Evolutionary conservation across 2,329 filamentous ascomycete genomes (phyloP).

Genomic region (Pseudocercospora fijiensis): DNA sequence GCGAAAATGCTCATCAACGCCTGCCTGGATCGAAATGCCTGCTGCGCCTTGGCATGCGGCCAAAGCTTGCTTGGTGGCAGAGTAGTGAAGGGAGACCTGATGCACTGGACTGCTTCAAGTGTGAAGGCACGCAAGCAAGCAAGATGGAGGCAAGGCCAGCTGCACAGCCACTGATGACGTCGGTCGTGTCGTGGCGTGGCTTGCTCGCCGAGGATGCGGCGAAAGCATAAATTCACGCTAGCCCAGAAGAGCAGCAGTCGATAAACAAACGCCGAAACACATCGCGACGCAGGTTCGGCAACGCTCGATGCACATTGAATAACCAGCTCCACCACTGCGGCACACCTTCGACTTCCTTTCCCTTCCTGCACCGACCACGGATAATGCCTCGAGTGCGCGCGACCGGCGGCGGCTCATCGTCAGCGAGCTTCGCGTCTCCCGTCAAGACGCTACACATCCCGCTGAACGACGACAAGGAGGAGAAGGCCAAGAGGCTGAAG

Average conservation of each 20-base stretch:
- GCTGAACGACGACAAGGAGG: slow-evolving; percentile 89
- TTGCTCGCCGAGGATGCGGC: neutral
- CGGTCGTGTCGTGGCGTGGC: neutral
- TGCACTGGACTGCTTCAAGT: too few relatives aligned
- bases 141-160: neutral
- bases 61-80: neutral
- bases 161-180: neutral
- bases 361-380: neutral
- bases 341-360: slow-evolving; percentile 3
- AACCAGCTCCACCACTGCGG: neutral
- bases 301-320: slow-evolving; percentile 12
- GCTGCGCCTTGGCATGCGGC: slow-evolving; percentile 1
- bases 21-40: too few relatives aligned
- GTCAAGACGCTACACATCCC: slow-evolving; percentile 69
- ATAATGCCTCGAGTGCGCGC: slow-evolving; percentile 42
- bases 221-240: neutral
- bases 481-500: slow-evolving; percentile 84
- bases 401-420: slow-evolving; percentile 44
- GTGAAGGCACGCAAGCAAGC: neutral
- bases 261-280: neutral
- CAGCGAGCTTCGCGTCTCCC: slow-evolving; percentile 54
- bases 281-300: neutral
- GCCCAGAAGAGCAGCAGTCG: neutral
- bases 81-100: neutral
- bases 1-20: neutral